Percentiles rank a stretch among this genome's conserved stretches.
Conservation (phyloP, 306 rosid genomes). For the Castanospermum australe region DNA sequence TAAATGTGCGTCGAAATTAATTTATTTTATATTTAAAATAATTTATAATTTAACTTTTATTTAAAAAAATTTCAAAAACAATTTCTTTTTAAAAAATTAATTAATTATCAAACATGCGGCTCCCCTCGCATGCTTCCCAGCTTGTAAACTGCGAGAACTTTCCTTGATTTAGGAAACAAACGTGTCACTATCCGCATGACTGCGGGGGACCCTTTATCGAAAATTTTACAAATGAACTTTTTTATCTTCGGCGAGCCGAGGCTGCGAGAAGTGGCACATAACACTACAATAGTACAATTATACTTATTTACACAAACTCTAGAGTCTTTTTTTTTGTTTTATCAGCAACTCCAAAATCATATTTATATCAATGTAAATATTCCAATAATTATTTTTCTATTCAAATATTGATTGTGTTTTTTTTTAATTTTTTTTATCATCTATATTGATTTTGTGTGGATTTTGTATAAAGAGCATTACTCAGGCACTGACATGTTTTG, state of each 20-base stretch:
- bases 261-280: neutral
- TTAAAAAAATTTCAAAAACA: too few relatives aligned
- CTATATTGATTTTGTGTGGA: neutral
- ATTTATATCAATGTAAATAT: neutral
- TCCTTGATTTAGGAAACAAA: neutral
- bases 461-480: neutral
- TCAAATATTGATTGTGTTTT: too few relatives aligned
- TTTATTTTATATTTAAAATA: too few relatives aligned
- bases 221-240: neutral
- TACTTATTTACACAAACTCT: neutral
- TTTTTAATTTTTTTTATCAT: too few relatives aligned
- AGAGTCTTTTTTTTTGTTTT: too few relatives aligned
- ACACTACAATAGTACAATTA: neutral
- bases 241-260: neutral
- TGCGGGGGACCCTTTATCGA: too few relatives aligned
- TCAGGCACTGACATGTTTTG: neutral
- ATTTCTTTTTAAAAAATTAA: too few relatives aligned
- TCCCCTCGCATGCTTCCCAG: neutral
- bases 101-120: too few relatives aligned
- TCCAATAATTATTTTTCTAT: neutral
- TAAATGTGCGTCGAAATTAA: too few relatives aligned
- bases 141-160: neutral
- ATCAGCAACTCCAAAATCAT: neutral
- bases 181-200: too few relatives aligned
- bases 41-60: too few relatives aligned